Percentiles rank a stretch among this genome's conserved stretches.
These are phyloP conservation scores for Chrysopogon serrulatus DNA, from an alignment of 176 grass and related monocot genomes.

Conservation along the genomic window DNA sequence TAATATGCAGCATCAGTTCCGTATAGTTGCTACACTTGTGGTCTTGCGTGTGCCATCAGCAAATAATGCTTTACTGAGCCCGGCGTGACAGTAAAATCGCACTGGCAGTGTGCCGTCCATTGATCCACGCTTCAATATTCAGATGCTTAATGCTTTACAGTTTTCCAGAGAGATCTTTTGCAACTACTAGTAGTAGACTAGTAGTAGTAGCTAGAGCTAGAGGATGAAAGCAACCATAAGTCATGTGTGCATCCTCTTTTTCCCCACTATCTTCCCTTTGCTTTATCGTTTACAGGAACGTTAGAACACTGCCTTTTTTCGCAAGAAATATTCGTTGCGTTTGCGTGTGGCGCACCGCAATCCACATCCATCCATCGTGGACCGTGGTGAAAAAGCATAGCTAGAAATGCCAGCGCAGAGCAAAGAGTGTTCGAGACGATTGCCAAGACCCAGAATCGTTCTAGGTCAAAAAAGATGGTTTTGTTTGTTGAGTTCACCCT, in stretches of 20 bases:
- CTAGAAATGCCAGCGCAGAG: not conserved
- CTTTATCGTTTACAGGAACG: constrained; percentile 24
- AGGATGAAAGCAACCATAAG: constrained; percentile 1
- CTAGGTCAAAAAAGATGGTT: not conserved
- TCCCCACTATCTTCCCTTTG: not conserved
- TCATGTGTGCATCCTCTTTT: constrained; percentile 18
- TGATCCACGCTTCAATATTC: not conserved
- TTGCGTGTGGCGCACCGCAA: constrained; percentile 4
- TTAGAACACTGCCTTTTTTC: not conserved
- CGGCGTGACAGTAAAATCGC: not conserved
- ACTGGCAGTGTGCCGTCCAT: not conserved
- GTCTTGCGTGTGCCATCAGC: not conserved
- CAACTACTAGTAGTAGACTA: not conserved
- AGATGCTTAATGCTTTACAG: not conserved
- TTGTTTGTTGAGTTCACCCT: not conserved
- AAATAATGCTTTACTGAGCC: not conserved
- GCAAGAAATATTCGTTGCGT: constrained; percentile 33
- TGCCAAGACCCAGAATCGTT: constrained; percentile 16
- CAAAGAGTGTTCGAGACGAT: constrained; percentile 14
- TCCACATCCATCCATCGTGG: not conserved
- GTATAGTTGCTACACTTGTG: not conserved
- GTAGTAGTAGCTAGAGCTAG: not conserved
- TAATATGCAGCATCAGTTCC: not conserved
- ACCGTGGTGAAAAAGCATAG: not conserved
- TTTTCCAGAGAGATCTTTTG: not conserved